These are phyloP conservation scores for Casuarina glauca DNA, from an alignment of 306 rosid genomes.

Conservation along the genomic window DNA sequence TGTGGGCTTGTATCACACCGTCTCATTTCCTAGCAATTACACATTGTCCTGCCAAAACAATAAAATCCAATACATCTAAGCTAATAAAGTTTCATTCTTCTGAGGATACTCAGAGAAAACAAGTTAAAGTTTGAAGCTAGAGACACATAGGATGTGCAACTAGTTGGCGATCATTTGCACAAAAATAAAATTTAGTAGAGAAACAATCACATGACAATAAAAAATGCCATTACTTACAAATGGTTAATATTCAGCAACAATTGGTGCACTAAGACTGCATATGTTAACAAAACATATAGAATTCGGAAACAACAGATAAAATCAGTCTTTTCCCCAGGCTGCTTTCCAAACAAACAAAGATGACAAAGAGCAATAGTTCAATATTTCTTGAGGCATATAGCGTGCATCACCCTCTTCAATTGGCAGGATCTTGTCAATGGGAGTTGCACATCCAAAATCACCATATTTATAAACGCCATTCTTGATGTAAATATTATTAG, in stretches of 20 bases:
- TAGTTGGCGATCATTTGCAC: neutral
- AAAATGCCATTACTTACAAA: neutral
- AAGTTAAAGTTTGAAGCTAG: no score
- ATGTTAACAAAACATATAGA: slow-evolving; percentile 15
- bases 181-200: neutral
- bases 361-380: slow-evolving; percentile 30
- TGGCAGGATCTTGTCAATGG: slow-evolving; percentile 69
- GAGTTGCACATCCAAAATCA: slow-evolving; percentile 95
- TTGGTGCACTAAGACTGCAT: slow-evolving; percentile 38
- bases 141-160: no score
- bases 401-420: slow-evolving; percentile 98
- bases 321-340: neutral
- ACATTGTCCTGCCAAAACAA: no score
- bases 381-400: slow-evolving; percentile 89
- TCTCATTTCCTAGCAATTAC: no score
- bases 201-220: no score
- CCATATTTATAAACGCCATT: slow-evolving; percentile 91
- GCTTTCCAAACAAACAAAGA: neutral
- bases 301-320: slow-evolving; percentile 22
- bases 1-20: no score
- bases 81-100: no score
- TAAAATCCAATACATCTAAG: no score
- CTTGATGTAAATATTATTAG: slow-evolving; percentile 84
- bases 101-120: no score
- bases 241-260: slow-evolving; percentile 4